Base-by-base conservation (phyloP, 371 early-diverging fungal species). In the Choanephora cucurbitarum region DNA sequence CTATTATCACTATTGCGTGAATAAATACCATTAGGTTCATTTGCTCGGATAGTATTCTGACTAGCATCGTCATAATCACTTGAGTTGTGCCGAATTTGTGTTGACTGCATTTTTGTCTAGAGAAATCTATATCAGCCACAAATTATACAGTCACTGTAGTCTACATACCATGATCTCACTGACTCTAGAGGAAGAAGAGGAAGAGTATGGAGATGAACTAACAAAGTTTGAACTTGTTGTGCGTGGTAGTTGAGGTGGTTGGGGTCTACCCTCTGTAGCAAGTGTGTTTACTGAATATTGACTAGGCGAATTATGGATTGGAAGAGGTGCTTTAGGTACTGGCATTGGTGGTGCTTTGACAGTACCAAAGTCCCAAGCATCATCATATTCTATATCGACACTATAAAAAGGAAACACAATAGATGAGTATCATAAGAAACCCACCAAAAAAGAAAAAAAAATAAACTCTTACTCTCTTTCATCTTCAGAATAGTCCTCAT, bases 401-500 rank as follows among this genome's bases (percentile, higher is more conserved):
- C 75, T 76, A 14, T 39, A 46, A 3, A 46, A 14, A 22, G 39
- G 11, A 5, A 34, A 14, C 7, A 44, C n/a, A n/a, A n/a, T n/a
- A n/a, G n/a, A n/a, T n/a, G n/a, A n/a, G n/a, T n/a, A n/a, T n/a
- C n/a, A 15, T 17, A 17, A 15, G 23, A 17, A 18, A 15, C n/a
- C 41, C 24, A 32, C 41, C 42, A 14, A 11, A 3, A 14, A 5
- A 24, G 18, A 5, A 3, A 28, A 7, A 28, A 7, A 3, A 7
- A 28, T n/a, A 22, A 17, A 15, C 3, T 46, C 80, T 42, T 81
- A 81, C 77, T 55, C 56, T 45, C 54, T 50, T 23, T 83, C 86
- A 17, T 84, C 83, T 47, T 81, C 82, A 1, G 86, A 81, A 14
- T 78, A 83, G 14, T 84, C 85, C 22, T 77, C 75, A 33, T 80